Percentiles rank a stretch among this genome's conserved stretches.
Evolutionary conservation across 1,139 yeast species (phyloP).

Genomic region (Zygosaccharomyces pseudobailii): DNA sequence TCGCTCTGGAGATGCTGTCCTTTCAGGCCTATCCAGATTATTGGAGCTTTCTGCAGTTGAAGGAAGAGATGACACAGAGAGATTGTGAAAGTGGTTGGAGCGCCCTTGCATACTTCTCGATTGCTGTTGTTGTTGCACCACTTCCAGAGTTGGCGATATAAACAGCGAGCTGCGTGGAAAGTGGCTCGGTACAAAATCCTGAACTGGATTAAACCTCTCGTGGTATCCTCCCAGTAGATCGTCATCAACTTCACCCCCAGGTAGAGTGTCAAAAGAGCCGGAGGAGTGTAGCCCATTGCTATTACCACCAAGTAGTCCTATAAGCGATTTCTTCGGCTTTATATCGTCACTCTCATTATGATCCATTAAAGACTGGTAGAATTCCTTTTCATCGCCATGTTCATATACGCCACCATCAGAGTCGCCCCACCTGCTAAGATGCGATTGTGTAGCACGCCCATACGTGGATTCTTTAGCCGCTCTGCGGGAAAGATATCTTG

Average conservation of each 20-base stretch:
- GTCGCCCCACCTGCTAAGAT: conserved; percentile 3
- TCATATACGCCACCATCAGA: conserved; percentile 5
- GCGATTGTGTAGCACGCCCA: conserved; percentile 11
- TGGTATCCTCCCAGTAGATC: conserved; percentile 1
- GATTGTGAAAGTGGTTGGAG: conserved; percentile 2
- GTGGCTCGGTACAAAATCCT: conserved; percentile 9
- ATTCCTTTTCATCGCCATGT: conserved; percentile 10
- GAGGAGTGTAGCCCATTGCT: conserved; percentile 7
- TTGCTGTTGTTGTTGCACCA: conserved; percentile 41
- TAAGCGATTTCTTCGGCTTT: conserved; percentile 2
- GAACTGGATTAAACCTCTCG: conserved; percentile 14
- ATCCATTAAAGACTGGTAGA: conserved; percentile 4
- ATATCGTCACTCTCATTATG: conserved; percentile 4
- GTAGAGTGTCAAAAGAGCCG: conserved; percentile 13
- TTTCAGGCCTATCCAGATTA: conserved; percentile 22
- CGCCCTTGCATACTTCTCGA: conserved; percentile 5
- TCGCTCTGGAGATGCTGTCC: conserved; percentile 31
- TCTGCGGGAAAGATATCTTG: conserved; percentile 21
- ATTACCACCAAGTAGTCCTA: conserved; percentile 6
- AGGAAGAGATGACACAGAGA: conserved; percentile 7
- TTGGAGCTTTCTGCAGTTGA: conserved; percentile 12
- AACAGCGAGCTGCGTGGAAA: conserved; percentile 43
- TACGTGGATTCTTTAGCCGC: conserved; percentile 16
- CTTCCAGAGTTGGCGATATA: conserved; percentile 75
- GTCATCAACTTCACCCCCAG: conserved; percentile 7